A percentile compares a stretch with the other conserved stretches of the same genome.
Conservation (phyloP, 1,284 basidiomycete species). For the Rhodotorula sp. region DNA sequence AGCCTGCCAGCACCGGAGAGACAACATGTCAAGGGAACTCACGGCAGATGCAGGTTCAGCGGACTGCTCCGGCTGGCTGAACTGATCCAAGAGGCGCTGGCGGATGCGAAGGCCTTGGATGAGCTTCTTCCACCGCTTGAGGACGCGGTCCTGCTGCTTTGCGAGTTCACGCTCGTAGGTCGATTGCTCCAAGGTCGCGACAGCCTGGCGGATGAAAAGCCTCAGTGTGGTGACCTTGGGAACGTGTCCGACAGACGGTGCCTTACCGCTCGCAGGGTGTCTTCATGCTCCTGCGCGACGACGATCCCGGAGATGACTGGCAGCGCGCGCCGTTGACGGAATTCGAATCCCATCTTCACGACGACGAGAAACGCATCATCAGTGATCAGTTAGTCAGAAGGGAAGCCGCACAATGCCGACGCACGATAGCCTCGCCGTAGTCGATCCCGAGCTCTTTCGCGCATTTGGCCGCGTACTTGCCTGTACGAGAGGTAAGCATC, state of each 20-base stretch:
- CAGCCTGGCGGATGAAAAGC: conserved; percentile 1
- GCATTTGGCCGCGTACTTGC: conserved; percentile 83
- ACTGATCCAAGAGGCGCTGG: conserved; percentile 54
- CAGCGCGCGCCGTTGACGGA: conserved; percentile 81
- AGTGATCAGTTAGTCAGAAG: neutral
- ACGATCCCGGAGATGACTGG: conserved; percentile 87
- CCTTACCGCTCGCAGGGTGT: conserved; percentile 70
- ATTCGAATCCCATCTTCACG: conserved; percentile 84
- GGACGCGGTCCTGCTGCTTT: conserved; percentile 74
- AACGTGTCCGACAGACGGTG: neutral
- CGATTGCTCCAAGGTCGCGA: conserved; percentile 57
- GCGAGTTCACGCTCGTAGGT: conserved; percentile 72
- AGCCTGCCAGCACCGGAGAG: no score
- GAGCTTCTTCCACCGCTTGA: conserved; percentile 86
- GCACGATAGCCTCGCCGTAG: conserved; percentile 87
- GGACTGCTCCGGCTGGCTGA: conserved; percentile 11
- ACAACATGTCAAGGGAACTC: no score
- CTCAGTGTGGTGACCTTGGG: neutral
- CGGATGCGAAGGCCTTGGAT: conserved; percentile 85
- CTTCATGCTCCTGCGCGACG: conserved; percentile 76
- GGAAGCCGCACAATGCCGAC: conserved; percentile 45
- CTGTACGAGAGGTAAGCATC: conserved; percentile 52
- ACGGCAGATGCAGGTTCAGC: neutral
- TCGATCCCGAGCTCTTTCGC: conserved; percentile 83
- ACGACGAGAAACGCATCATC: neutral